Conservation (phyloP, 2,329 filamentous ascomycete genomes). For the Bretziella fagacearum region DNA sequence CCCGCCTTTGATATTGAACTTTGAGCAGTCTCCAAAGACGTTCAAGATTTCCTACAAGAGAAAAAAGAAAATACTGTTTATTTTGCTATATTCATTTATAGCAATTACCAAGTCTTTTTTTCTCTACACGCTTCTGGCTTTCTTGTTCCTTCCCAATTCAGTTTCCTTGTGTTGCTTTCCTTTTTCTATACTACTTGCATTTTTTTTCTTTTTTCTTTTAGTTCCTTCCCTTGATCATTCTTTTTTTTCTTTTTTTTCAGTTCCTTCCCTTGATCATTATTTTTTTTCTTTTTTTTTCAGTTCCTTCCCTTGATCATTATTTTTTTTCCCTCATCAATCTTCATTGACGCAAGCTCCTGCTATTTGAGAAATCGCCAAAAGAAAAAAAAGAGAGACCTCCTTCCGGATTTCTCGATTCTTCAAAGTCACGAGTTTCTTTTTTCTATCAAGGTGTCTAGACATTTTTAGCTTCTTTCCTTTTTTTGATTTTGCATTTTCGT, state of each 20-base stretch:
- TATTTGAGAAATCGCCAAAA: neutral
- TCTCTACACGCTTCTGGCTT: neutral
- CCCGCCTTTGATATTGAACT: neutral
- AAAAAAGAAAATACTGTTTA: no score
- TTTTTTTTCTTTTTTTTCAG: neutral
- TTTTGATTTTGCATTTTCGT: slow-evolving; percentile 9
- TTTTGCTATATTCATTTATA: slow-evolving; percentile 3
- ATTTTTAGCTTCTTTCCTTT: slow-evolving; percentile 5
- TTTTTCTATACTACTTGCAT: neutral
- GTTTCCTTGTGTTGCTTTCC: slow-evolving; percentile 2
- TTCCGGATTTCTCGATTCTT: slow-evolving; percentile 2
- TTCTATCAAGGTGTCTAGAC: slow-evolving; percentile 1
- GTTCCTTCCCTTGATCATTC: neutral
- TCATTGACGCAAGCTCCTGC: neutral
- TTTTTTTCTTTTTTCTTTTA: neutral
- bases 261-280: neutral
- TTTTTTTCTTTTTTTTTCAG: neutral
- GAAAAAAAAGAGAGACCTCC: no score
- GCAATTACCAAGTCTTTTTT: slow-evolving; percentile 3
- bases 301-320: neutral
- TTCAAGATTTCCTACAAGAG: neutral
- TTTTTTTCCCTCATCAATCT: slow-evolving; percentile 3
- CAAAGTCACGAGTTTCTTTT: neutral
- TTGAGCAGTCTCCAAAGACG: neutral
- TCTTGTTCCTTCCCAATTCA: neutral